Base-by-base conservation (phyloP, 768 basidiomycete species). In the Podaxis carcinomalis region DNA sequence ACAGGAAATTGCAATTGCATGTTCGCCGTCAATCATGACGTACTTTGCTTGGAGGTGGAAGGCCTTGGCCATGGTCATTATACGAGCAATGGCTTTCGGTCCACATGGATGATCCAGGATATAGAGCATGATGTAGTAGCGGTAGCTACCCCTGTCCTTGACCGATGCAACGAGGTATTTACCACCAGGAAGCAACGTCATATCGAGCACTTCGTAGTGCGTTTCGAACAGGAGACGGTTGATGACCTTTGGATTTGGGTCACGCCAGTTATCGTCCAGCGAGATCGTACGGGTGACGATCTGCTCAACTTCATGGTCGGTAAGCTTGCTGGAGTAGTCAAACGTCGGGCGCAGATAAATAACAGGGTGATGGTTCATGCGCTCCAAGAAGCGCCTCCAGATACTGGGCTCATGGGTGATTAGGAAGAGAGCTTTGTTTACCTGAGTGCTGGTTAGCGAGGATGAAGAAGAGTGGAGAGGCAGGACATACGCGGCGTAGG, bases 371-470 rank as follows among this genome's bases (percentile, higher is more conserved):
- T 85, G 74, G 25, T 76, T 76, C 63, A 87, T 75, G n/a, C 73
- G 69, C 42, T 74, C 69, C 61, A 90, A 73, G 62, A 87, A 83
- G 16, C 81, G 81, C 69, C 85, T 87, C 89, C 89, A 90, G 42
- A 89, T 83, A 50, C 83, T 72, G 16, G 87, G 81, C 64, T 89
- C 83, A 59, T 89, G 85, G 0, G 87, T 88, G 61, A 90, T 76
- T 32, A 84, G 70, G 66, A 82, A 88, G 65, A 85, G 84, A 3
- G 78, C 68, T 65, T 78, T 85, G 74, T 78, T 83, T 32, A 84
- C 82, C 89, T 52, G 40, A 9, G 32, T 32, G 32, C 32, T 19
- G 42, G 32, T 7, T 16, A 56, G 27, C 21, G 54, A 19, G 37
- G 16, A 37, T 4, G 13, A 32, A 7, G 35, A 14, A 10, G 37